Base-by-base conservation (phyloP, 106 monocot genomes). In the Vanilla planifolia region DNA sequence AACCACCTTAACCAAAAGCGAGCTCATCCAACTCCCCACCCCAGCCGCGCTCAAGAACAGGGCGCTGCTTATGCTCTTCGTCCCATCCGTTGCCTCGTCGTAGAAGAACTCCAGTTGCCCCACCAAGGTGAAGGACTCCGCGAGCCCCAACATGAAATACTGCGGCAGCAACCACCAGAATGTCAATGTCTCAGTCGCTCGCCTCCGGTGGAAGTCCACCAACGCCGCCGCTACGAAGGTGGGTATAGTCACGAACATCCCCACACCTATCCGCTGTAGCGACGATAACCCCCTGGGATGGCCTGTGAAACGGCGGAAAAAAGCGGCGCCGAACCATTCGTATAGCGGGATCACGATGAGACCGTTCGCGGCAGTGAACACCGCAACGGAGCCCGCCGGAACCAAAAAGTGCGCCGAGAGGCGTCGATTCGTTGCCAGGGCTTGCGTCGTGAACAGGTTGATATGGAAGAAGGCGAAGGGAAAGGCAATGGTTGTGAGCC, bases 71-170 rank as follows among this genome's bases (percentile, higher is more conserved):
- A 77, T 19, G 17, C 67, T 66, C 70, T 76, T 72, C 36, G 79
- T 79, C 51, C 77, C 61, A 11, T 70, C 77, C 0, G 85, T 73
- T 0, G 80, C 72, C 63, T 74, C 73, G 24, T 66, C 75, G 53
- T 72, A 73, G 66, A 85, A 85, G 42, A 85, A 85, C 61, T 80
- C 80, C 48, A 85, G 37, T 69, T 80, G 76, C 0, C 80, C 85
- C 0, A 80, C 77, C 21, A 80, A 85, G 1, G 72, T 50, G 21
- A 85, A 77, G 11, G 65, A 80, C 26, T 85, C 80, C 0, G 61
- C 68, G 13, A 50, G 27, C 0, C 80, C 80, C 28, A 80, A 34
- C 22, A 80, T 58, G 53, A 80, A 70, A 60, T 57, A 85, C 70
- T 85, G 85, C 4, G 85, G 85, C 15, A 85, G 30, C 1, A 76